Evolutionary conservation across 192 early-diverging fungal genomes (phyloP).

Genomic region (Coemansia guatemalensis): DNA sequence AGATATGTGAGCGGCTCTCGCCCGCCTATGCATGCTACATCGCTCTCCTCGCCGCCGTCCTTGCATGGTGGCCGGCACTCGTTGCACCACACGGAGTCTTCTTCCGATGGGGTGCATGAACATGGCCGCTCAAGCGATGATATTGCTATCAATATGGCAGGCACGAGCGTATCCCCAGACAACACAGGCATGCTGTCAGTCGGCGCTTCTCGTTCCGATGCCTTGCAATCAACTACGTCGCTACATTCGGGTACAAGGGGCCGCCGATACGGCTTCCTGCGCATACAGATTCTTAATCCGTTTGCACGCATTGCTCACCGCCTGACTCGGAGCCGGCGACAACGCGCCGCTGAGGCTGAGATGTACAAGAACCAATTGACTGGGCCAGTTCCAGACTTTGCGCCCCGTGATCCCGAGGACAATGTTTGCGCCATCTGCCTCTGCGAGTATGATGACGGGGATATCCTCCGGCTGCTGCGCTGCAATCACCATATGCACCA

Average conservation of each 20-base stretch:
- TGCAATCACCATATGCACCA: constrained; percentile 84
- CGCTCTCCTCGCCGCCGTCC: constrained; percentile 39
- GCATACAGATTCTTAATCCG: constrained; percentile 35
- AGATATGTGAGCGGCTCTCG: constrained; percentile 50
- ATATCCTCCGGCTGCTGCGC: constrained; percentile 68
- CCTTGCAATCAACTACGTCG: constrained; percentile 32
- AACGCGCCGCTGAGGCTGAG: constrained; percentile 41
- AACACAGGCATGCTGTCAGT: background rate
- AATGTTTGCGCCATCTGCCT: constrained; percentile 79
- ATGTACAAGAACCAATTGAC: constrained; percentile 46
- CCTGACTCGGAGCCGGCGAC: constrained; percentile 40
- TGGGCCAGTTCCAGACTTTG: constrained; percentile 48
- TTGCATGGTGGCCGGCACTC: constrained; percentile 18
- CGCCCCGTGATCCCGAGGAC: constrained; percentile 61
- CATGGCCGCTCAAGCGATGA: background rate
- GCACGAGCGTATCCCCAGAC: background rate
- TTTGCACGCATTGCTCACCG: constrained; percentile 49
- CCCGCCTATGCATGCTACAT: background rate
- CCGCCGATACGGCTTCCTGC: constrained; percentile 29
- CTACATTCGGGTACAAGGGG: constrained; percentile 20
- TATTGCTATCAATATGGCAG: background rate
- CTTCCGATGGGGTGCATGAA: background rate
- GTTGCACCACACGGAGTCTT: background rate
- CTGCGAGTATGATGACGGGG: constrained; percentile 71
- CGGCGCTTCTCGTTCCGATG: constrained; percentile 11